Base-by-base conservation (phyloP, 176 grass and related monocot species). In the Oropetium thomaeum region DNA sequence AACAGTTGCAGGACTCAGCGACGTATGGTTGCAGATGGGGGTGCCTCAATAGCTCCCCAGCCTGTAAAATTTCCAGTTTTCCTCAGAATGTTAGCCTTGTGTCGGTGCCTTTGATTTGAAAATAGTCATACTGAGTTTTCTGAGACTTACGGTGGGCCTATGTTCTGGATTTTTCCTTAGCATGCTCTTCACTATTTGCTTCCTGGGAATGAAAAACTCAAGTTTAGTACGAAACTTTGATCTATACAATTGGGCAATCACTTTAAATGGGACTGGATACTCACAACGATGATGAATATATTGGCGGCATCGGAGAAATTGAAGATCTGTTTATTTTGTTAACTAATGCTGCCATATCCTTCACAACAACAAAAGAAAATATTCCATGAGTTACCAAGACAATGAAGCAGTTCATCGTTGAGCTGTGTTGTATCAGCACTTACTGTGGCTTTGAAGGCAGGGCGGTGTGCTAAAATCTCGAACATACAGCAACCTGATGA, bases 271-370 rank as follows among this genome's bases (percentile, higher is more conserved):
- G 39, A 31, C 28, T 58, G 29, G 11, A 53, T 51, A 85, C 84
- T 87, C 72, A 96, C 92, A 96, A 79, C 64, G 77, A 53, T 38
- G 92, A 89, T 42, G 89, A 96, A 61, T 92, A 96, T 73, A 86
- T 69, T 25, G 89, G 75, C 10, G 92, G 92, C 92, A 96, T 96
- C 17, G 92, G 92, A 69, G 92, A 89, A 67, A 89, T 89, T 41
- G 89, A 96, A 62, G 92, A 96, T 80, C 86, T 89, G 71, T 96
- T 96, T 86, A 96, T 92, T 82, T 96, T 96, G 69, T 92, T 92
- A 67, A 96, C 70, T 77, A 96, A 79, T 66, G 87, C 65, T 68
- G 86, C 86, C 89, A 96, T 96, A 49, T 96, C 89, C 92, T 96
- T 71, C 53, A 79, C 14, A 67, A 71, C 20, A 76, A 59, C 4